phyloP scores from a whole-genome alignment of 495 filamentous ascomycete genomes.

The Niebla homalea region DNA sequence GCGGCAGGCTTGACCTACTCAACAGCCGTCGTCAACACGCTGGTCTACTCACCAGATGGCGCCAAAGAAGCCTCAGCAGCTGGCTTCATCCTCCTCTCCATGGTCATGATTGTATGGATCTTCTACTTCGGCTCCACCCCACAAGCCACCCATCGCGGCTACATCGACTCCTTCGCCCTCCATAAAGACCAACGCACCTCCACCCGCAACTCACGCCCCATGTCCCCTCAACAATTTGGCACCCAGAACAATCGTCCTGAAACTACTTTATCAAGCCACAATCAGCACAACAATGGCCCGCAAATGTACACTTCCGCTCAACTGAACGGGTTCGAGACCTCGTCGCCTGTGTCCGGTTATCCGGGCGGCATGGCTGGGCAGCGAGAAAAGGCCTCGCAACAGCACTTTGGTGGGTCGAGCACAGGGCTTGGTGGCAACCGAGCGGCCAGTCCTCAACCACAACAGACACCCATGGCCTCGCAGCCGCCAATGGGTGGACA shows the following conservation, averaged over 20 bases:
- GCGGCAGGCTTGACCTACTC: slow-evolving; percentile 70
- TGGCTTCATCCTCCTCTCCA: slow-evolving; percentile 89
- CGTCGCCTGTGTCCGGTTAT: slow-evolving; percentile 75
- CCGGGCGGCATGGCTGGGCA: slow-evolving; percentile 49
- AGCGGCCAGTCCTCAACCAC: slow-evolving; percentile 20
- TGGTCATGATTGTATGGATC: slow-evolving; percentile 94
- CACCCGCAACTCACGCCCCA: slow-evolving; percentile 51
- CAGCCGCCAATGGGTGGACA: slow-evolving; percentile 19
- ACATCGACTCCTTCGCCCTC: slow-evolving; percentile 90
- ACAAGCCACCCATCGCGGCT: slow-evolving; percentile 72
- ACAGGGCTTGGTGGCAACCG: slow-evolving; percentile 7
- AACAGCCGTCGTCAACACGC: slow-evolving; percentile 66
- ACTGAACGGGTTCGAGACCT: slow-evolving; percentile 90
- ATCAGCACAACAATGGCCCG: slow-evolving; percentile 38
- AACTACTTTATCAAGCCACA: slow-evolving; percentile 57
- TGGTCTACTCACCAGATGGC: slow-evolving; percentile 56
- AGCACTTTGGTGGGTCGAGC: slow-evolving; percentile 35
- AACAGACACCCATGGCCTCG: slow-evolving; percentile 21
- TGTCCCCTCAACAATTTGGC: slow-evolving; percentile 28
- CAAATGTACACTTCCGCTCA: slow-evolving; percentile 97
- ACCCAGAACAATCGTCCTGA: slow-evolving; percentile 56
- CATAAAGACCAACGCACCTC: slow-evolving; percentile 62
- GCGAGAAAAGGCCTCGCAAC: slow-evolving; percentile 42
- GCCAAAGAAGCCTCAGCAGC: slow-evolving; percentile 79
- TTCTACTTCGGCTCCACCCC: slow-evolving; percentile 96